Evolutionary conservation across 371 early-diverging fungal genomes (phyloP), one percentile per base, ranked within the genome.

Genomic region (Sporodiniella umbellata): DNA sequence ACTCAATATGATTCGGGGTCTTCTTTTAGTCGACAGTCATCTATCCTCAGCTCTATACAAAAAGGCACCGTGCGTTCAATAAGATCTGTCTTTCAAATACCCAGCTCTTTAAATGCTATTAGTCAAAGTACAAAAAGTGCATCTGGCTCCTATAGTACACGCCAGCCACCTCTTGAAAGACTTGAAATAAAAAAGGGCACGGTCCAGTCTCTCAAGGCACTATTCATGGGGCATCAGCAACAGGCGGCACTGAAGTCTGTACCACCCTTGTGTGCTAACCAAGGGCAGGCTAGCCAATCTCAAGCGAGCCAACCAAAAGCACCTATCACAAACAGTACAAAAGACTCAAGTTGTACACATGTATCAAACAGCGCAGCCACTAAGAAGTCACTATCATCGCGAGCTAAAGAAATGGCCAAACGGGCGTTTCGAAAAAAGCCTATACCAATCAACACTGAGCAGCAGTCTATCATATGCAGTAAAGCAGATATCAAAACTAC

Each of bases 1-100:
- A 48, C 54, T 8, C 38, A 22, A 19, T 11, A 33, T 15, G 72
- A 65, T 43, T 44, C 58, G 14, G 64, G 54, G 25, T 65, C 65
- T 6, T 52, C 54, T 12, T 53, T 48, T 19, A 66, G 66, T 21
- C 59, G 40, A 8, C 60, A 52, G 17, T 53, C 70, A 8, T 69
- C 74, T 0, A 38, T 70, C 12, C 26, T 69, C 38, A 61, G 63
- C 39, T 56, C 66, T 39, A 58, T 69, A 42, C 74, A 73, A 42
- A 62, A 56, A 42, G 68, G 67, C 39, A 73, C 74, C 42, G 74
- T 73, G 24, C 68, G 68, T 15, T 74, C 74, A 10, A 51, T 70
- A 15, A 62, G 74, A 33, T 74, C 74, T 26, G 26, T 74, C 42
- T 70, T 70, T 33, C 71, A 70, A 52, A 33, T 64, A 35, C 54